Percentiles rank a stretch among this genome's conserved stretches.
Conservation (phyloP, 345 rosid genomes). For the Sisymbrium altissimum region DNA sequence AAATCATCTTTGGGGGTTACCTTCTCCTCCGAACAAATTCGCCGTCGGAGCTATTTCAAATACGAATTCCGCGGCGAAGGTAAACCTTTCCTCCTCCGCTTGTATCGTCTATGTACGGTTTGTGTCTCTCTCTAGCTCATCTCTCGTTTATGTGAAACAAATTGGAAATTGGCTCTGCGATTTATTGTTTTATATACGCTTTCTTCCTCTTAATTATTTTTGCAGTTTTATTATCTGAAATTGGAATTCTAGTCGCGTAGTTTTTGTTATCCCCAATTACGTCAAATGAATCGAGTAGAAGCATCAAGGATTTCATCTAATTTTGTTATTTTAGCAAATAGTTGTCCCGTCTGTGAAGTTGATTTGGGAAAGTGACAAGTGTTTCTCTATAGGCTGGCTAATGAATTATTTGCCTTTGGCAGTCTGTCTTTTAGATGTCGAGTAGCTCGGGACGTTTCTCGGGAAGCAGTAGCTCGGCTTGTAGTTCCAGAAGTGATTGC, state of each 20-base stretch:
- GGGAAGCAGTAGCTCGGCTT: conserved; percentile 40
- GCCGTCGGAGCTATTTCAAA: not conserved
- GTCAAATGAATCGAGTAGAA: not conserved
- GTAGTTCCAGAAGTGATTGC: conserved; percentile 43
- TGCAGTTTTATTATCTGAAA: not conserved
- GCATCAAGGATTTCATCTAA: not conserved
- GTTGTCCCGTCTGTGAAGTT: too few species aligned
- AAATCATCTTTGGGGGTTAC: not conserved
- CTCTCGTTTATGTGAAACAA: not conserved
- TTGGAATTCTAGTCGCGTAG: not conserved
- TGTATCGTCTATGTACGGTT: too few species aligned
- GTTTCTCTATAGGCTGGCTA: not conserved
- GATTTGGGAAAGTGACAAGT: not conserved
- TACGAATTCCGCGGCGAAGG: not conserved
- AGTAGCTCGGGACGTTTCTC: conserved; percentile 37
- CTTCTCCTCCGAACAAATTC: not conserved
- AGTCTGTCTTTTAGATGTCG: conserved; percentile 34
- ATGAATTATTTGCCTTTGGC: conserved; percentile 8
- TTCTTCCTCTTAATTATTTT: not conserved
- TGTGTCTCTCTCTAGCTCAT: too few species aligned
- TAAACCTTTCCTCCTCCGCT: conserved; percentile 10
- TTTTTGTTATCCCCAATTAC: not conserved
- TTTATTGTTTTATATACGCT: not conserved
- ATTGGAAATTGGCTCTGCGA: not conserved
- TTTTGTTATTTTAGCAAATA: too few species aligned